phyloP scores from a whole-genome alignment of 176 grass and related monocot species.

The Hordeum marinum region DNA sequence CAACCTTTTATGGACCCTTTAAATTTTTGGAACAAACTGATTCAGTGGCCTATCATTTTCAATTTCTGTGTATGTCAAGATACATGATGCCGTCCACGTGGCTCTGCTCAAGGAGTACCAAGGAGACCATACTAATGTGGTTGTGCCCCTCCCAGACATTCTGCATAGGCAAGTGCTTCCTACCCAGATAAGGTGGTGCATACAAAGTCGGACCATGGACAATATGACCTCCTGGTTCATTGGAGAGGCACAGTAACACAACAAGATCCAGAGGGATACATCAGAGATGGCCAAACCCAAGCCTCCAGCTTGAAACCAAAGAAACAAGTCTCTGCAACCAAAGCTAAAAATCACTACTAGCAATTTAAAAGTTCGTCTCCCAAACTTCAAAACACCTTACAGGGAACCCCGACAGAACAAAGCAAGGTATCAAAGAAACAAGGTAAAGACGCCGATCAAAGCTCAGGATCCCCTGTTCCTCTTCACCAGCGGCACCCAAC shows the following conservation, averaged over 20 bases:
- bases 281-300: neutral
- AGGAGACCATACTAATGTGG: neutral
- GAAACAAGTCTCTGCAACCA: too few species aligned
- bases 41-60: neutral
- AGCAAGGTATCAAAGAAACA: neutral
- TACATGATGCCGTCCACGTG: neutral
- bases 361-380: neutral
- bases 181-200: neutral
- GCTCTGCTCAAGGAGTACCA: neutral
- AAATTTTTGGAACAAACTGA: neutral
- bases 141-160: neutral
- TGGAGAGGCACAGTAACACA: neutral
- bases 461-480: neutral
- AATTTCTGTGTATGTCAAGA: neutral
- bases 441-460: neutral
- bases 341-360: neutral
- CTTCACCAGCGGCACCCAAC: neutral
- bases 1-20: neutral
- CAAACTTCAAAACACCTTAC: neutral
- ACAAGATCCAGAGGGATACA: neutral
- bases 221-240: neutral
- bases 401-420: neutral
- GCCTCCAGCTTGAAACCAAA: neutral
- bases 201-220: neutral
- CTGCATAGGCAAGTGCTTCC: neutral